Conservation (phyloP, 2,329 filamentous ascomycete genomes). For the Arthrobotrys conoides region DNA sequence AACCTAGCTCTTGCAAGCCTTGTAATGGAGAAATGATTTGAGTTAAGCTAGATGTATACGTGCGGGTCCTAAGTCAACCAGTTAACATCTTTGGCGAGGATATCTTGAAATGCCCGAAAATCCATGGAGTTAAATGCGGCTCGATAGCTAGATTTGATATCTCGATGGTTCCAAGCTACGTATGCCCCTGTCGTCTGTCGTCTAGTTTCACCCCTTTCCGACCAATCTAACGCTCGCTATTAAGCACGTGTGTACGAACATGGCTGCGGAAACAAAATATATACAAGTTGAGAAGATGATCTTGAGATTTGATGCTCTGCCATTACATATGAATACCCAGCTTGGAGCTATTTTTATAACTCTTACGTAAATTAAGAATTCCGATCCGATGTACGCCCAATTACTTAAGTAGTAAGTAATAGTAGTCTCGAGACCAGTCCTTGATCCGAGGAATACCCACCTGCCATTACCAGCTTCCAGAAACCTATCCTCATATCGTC, state of each 20-base stretch:
- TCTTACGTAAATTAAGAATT: constrained; percentile 14
- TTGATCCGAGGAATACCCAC: constrained; percentile 3
- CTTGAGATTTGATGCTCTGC: not conserved
- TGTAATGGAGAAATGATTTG: constrained; percentile 7
- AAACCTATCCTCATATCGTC: not conserved
- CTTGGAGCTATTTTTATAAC: constrained; percentile 8
- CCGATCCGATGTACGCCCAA: not conserved
- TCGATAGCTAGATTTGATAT: not conserved
- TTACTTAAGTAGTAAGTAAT: no score
- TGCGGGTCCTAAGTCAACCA: not conserved
- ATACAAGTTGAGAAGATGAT: not conserved
- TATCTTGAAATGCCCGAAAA: not conserved
- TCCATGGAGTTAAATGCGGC: not conserved
- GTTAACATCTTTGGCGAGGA: not conserved
- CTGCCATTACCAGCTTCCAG: not conserved
- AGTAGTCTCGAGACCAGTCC: no score
- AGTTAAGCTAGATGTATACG: not conserved
- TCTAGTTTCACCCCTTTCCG: not conserved
- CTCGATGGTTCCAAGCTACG: not conserved
- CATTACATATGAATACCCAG: not conserved
- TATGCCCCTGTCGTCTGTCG: not conserved
- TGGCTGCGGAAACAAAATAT: not conserved
- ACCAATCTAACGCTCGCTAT: not conserved
- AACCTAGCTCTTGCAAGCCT: no score
- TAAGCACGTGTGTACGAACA: not conserved